These are phyloP conservation scores for Aquanectria penicillioides DNA, from an alignment of 2,329 filamentous ascomycete species.

Conservation along the genomic window DNA sequence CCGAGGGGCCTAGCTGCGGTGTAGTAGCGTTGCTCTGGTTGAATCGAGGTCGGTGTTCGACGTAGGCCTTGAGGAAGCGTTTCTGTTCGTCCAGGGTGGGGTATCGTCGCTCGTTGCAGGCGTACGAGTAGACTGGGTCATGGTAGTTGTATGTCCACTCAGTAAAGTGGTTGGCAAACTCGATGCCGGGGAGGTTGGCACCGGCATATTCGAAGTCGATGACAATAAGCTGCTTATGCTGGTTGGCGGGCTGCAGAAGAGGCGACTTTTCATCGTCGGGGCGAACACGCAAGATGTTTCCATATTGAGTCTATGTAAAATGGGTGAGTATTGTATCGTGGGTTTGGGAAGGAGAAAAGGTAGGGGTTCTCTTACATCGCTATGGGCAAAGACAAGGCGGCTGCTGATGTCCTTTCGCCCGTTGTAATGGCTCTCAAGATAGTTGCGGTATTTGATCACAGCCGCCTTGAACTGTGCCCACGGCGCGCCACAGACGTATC, in stretches of 20 bases:
- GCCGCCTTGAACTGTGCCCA: conserved; percentile 82
- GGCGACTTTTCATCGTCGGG: conserved; percentile 81
- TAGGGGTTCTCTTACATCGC: conserved; percentile 74
- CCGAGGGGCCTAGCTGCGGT: conserved; percentile 57
- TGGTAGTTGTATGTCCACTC: conserved; percentile 99
- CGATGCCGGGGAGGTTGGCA: conserved; percentile 84
- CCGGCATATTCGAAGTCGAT: conserved; percentile 99
- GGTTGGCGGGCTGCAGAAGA: conserved; percentile 86
- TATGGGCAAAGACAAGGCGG: conserved; percentile 92
- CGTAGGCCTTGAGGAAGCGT: conserved; percentile 86
- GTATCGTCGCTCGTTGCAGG: conserved; percentile 76
- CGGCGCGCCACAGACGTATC: conserved; percentile 83
- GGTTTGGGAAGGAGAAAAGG: too few relatives aligned
- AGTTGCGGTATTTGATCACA: conserved; percentile 80
- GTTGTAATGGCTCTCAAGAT: conserved; percentile 78
- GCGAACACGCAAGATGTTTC: conserved; percentile 85
- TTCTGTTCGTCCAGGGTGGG: conserved; percentile 83
- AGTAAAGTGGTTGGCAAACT: conserved; percentile 98
- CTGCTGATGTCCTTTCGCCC: conserved; percentile 73
- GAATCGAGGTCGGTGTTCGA: conserved; percentile 80
- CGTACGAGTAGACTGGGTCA: conserved; percentile 70
- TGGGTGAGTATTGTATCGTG: conserved; percentile 20
- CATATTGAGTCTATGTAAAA: conserved; percentile 85
- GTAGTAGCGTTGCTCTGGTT: conserved; percentile 60
- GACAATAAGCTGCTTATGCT: conserved; percentile 95